Conservation (phyloP, 768 basidiomycete species). For the Mycena vulgaris region DNA sequence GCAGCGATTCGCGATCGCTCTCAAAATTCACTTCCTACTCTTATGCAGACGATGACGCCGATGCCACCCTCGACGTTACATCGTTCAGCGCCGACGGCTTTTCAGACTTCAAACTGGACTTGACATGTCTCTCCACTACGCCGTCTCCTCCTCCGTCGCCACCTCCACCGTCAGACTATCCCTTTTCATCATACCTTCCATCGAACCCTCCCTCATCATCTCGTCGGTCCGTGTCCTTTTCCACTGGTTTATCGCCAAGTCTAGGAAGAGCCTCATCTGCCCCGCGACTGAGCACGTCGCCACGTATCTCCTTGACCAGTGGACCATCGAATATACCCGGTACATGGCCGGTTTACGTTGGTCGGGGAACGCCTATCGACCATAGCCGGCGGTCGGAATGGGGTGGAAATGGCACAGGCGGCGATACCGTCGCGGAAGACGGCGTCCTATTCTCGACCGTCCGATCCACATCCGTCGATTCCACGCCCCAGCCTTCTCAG, state of each 20-base stretch:
- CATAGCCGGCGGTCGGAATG: conserved; percentile 60
- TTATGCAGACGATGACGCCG: conserved; percentile 23
- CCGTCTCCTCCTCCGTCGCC: conserved; percentile 57
- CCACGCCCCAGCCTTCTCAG: conserved; percentile 43
- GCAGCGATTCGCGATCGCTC: conserved; percentile 36
- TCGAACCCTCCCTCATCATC: conserved; percentile 50
- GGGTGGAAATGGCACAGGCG: conserved; percentile 57
- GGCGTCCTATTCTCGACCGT: conserved; percentile 58
- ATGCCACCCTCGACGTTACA: conserved; percentile 32
- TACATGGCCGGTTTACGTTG: conserved; percentile 65
- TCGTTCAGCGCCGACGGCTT: conserved; percentile 52
- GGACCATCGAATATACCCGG: conserved; percentile 49
- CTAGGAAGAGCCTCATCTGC: conserved; percentile 39
- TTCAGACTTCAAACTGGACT: conserved; percentile 63
- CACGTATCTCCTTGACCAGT: conserved; percentile 20
- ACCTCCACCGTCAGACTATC: conserved; percentile 35
- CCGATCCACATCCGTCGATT: conserved; percentile 59
- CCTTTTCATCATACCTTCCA: conserved; percentile 30
- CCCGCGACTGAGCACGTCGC: conserved; percentile 42
- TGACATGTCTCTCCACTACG: conserved; percentile 60
- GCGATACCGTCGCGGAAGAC: conserved; percentile 51
- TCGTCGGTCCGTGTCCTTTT: conserved; percentile 54
- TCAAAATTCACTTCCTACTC: conserved; percentile 34
- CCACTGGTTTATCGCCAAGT: conserved; percentile 50
- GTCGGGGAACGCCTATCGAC: conserved; percentile 66